A percentile compares a stretch with the other conserved stretches of the same genome.
phyloP scores from a whole-genome alignment of 495 filamentous ascomycete species.

The Aspergillus baeticus region DNA sequence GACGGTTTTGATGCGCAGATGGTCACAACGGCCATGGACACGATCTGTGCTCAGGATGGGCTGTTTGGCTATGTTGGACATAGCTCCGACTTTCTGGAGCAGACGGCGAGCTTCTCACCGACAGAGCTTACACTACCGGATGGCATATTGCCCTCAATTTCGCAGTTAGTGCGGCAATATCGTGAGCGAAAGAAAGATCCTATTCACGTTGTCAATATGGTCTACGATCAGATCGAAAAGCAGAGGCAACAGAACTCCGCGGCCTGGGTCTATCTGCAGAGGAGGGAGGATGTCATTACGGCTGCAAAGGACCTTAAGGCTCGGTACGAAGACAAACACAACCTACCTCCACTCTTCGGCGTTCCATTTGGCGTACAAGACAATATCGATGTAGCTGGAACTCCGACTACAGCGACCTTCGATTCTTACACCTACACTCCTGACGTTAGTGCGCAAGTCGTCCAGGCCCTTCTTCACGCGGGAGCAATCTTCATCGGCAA shows the following conservation, averaged over 20 bases:
- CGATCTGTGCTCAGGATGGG: constrained; percentile 2
- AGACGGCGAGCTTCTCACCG: background rate
- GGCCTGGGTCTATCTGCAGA: background rate
- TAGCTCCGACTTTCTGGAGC: background rate
- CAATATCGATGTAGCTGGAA: background rate
- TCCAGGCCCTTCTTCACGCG: background rate
- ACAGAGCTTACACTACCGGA: too few species aligned
- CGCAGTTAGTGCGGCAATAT: background rate
- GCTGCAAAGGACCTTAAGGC: background rate
- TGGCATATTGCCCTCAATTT: background rate
- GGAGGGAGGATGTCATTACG: background rate
- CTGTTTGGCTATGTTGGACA: background rate
- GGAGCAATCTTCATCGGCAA: background rate
- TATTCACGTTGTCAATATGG: background rate
- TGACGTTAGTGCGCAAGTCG: background rate
- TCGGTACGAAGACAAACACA: background rate
- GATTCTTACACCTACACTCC: background rate
- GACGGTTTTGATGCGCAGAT: constrained; percentile 5
- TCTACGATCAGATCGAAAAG: background rate
- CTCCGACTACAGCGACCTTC: background rate
- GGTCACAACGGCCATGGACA: constrained; percentile 2
- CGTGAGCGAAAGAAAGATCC: background rate
- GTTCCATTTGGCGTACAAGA: background rate
- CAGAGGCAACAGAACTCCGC: background rate
- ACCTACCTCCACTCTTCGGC: background rate